Evolutionary conservation across 768 basidiomycete genomes (phyloP), one percentile per base, ranked within the genome.

Genomic region (Leucogyrophana mollusca): DNA sequence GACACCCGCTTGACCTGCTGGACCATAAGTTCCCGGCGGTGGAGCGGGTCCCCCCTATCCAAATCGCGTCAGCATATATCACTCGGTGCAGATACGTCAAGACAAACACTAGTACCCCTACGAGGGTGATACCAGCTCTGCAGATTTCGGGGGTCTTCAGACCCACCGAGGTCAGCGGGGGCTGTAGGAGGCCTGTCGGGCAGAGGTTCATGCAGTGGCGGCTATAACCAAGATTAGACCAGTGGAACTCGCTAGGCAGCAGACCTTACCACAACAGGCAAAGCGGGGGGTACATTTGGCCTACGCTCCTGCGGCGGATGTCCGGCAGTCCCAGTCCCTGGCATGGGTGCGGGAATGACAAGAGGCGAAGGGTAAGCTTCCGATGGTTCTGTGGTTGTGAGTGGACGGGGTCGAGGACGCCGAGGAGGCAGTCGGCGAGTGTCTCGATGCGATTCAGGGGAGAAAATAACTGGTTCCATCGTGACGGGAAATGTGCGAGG

Each of bases 401-500:
- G 23, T 16, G 35, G 35, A 37, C 35, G 35, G 6, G 8, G 35
- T n/a, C 33, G 23, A 13, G 40, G 30, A 9, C 40, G 49, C 30
- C n/a, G 5, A 18, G 56, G 17, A 14, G 60, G 54, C 1, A 2
- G 33, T 30, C 58, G 51, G 6, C 7, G 34, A 35, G 10, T 45
- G 13, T 1, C 48, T 23, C 23, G 57, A 3, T 16, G 56, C 3
- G n/a, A n/a, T 30, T 30, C 27, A 30, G 35, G 35, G n/a, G 47
- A 53, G 43, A 53, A 67, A 1, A 35, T 37, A 9, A 37, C 44
- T 6, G 43, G 51, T 9, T 56, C 51, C 9, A 57, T 60, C 48
- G 52, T 14, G 56, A 52, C 16, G 62, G 66, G 34, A 61, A 61
- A 8, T 71, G 67, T 2, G 56, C 56, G 49, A 27, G 52, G 46